phyloP scores from a whole-genome alignment of 1,139 yeast genomes.

The Hanseniaspora sp. region DNA sequence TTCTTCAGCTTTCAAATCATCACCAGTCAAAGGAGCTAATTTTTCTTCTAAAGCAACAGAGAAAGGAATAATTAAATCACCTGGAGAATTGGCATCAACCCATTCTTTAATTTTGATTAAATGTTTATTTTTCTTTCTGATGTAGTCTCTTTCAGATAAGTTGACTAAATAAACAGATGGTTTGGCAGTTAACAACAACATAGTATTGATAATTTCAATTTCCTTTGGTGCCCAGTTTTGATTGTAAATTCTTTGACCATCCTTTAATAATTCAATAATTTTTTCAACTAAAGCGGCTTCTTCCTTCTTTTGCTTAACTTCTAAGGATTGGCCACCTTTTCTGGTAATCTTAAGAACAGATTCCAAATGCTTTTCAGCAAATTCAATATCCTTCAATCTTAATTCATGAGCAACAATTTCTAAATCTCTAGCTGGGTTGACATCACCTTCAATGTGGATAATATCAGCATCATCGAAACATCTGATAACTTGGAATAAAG shows the following conservation, averaged over 20 bases:
- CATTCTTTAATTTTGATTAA: slow-evolving; percentile 85
- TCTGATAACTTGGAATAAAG: slow-evolving; percentile 94
- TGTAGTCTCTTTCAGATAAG: slow-evolving; percentile 84
- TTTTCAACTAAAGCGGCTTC: slow-evolving; percentile 72
- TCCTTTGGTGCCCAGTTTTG: slow-evolving; percentile 83
- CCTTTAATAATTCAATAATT: slow-evolving; percentile 64
- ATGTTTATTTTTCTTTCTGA: slow-evolving; percentile 96
- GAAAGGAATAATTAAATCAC: slow-evolving; percentile 88
- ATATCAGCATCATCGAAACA: slow-evolving; percentile 97
- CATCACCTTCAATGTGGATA: slow-evolving; percentile 96
- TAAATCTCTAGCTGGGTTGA: slow-evolving; percentile 88
- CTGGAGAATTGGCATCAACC: slow-evolving; percentile 90
- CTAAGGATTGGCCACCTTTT: slow-evolving; percentile 93
- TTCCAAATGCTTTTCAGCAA: slow-evolving; percentile 82
- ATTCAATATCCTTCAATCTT: slow-evolving; percentile 93
- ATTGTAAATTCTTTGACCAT: slow-evolving; percentile 84
- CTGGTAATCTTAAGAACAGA: slow-evolving; percentile 73
- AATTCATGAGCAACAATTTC: slow-evolving; percentile 86
- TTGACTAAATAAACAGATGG: slow-evolving; percentile 92
- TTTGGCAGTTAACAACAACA: slow-evolving; percentile 86
- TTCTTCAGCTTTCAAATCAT: slow-evolving; percentile 83
- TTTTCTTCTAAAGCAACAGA: slow-evolving; percentile 89
- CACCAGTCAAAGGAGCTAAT: slow-evolving; percentile 79
- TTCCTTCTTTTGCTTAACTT: slow-evolving; percentile 88
- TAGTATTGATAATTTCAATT: slow-evolving; percentile 76